Base-by-base conservation (phyloP, 1,284 basidiomycete genomes). In the Papiliotrema laurentii region DNA sequence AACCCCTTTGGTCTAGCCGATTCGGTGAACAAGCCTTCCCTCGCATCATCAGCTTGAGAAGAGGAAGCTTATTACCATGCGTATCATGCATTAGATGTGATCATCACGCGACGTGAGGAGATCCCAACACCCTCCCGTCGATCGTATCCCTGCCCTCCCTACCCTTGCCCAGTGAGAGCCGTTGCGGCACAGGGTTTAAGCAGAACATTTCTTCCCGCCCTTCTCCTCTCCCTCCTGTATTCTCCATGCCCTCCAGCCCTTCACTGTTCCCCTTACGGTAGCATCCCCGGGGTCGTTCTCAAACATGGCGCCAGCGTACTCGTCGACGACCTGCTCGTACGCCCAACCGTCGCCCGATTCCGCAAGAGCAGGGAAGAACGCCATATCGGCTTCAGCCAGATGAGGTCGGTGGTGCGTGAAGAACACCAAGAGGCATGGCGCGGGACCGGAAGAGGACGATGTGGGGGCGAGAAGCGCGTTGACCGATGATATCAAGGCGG, bases 391-490 rank as follows among this genome's bases (percentile, higher is more conserved):
- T 49, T 88, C 79, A 0, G 87, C 88, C 16, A 93, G 81, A 60
- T 85, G 85, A 0, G 89, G 92, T 0, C 89, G 79, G 64, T 97
- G 94, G 58, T 97, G 93, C 0, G 86, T 87, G 71, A 89, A 94
- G 73, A 97, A 97, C 2, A 94, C 89, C 2, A 97, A 81, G 2
- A 90, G 79, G 45, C 77, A 80, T 0, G 87, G 83, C 1, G 66
- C 63, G 2, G 58, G 6, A n/a, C 11, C 44, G 18, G 38, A n/a
- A 28, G 36, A 33, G 44, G 33, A 44, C 19, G 36, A 44, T 21
- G 26, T 52, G 69, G 71, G 13, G 67, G 68, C 47, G 7, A 79
- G 61, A 19, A 72, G 72, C 9, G 62, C 54, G 26, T 87, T 83
- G 64, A 89, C 89, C 1, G 89, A 87, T 22, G 78, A 77, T 11